Conservation (phyloP, 495 filamentous ascomycete genomes). For the Friedmanniomyces simplex region DNA sequence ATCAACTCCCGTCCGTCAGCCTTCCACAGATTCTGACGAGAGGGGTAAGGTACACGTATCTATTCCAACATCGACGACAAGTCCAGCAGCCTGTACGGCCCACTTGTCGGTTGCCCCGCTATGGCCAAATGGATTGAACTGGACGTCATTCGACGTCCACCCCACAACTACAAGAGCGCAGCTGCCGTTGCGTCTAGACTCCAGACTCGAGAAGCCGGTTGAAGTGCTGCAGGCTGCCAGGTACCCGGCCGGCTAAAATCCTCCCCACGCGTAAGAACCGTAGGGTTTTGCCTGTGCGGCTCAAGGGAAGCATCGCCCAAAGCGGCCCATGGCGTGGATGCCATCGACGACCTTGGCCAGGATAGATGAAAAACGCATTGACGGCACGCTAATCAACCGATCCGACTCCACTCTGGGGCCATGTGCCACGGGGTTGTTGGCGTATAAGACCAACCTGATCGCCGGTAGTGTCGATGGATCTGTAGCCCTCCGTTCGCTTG, state of each 20-base stretch:
- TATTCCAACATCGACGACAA: no score
- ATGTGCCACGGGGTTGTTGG: neutral
- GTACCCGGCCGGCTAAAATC: neutral
- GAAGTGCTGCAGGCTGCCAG: neutral
- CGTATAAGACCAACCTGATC: neutral
- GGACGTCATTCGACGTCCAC: no score
- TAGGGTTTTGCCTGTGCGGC: neutral
- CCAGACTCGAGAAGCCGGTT: neutral
- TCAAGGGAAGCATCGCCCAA: neutral
- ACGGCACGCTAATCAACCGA: neutral
- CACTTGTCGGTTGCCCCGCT: no score
- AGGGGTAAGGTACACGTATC: no score
- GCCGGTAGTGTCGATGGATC: neutral
- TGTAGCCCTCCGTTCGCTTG: neutral
- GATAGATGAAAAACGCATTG: neutral
- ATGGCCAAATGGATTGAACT: no score
- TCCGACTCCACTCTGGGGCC: neutral
- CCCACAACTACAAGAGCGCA: no score
- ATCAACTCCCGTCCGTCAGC: no score
- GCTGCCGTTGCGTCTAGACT: no score
- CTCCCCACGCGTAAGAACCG: neutral
- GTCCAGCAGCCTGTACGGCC: no score
- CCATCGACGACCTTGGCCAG: neutral
- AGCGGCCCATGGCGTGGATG: neutral
- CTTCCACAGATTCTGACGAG: no score